These are phyloP conservation scores for Solanum paucissectum DNA, from an alignment of 257 asterid genomes.

Conservation along the genomic window DNA sequence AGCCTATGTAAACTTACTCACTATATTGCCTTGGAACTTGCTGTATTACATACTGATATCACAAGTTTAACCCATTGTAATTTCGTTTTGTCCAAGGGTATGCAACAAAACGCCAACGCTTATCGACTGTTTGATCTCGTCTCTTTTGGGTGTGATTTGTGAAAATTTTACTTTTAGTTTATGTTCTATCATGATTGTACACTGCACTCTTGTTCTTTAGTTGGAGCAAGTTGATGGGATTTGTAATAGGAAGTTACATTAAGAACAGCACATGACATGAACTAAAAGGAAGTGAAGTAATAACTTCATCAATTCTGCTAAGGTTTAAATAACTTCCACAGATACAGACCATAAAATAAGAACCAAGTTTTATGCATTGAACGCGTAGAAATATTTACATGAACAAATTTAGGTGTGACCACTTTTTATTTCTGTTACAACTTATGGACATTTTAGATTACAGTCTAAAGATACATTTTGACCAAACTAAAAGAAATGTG, in stretches of 20 bases:
- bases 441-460: neutral
- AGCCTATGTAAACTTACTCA: neutral
- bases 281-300: too few relatives aligned
- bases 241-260: neutral
- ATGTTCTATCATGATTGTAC: neutral
- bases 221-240: neutral
- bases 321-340: neutral
- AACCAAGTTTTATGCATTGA: neutral
- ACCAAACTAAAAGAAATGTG: neutral
- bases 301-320: too few relatives aligned
- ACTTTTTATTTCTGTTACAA: neutral
- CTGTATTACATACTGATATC: neutral
- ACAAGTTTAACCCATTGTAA: neutral
- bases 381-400: neutral
- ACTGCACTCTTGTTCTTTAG: neutral
- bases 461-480: accelerated
- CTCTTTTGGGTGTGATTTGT: neutral
- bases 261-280: accelerated
- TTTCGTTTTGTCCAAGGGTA: neutral
- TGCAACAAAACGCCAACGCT: neutral
- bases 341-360: neutral
- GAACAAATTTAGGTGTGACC: neutral
- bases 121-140: neutral
- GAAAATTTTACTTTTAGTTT: neutral
- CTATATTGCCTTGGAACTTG: neutral